Evolutionary conservation across 225 moss, liverwort and hornwort genomes (phyloP).

Genomic region (Pleurozium schreberi): DNA sequence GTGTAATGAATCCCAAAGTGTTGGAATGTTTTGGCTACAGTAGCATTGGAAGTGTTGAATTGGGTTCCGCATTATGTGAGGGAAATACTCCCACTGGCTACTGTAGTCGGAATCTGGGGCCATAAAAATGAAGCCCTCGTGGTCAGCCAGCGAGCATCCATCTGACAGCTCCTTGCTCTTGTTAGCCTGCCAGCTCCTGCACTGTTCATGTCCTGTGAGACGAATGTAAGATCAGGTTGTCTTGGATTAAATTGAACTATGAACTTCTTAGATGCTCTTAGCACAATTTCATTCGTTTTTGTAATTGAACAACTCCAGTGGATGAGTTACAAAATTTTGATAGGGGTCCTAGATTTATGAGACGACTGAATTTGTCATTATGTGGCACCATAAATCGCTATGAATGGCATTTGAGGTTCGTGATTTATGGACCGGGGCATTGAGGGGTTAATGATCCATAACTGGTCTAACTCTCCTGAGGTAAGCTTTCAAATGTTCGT

Average conservation of each 20-base stretch:
- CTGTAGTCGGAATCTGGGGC: background rate
- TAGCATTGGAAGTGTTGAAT: background rate
- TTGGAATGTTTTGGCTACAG: background rate
- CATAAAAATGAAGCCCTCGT: background rate
- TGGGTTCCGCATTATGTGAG: background rate
- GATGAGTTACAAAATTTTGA: background rate
- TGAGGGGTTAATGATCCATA: background rate
- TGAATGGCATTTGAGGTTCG: background rate
- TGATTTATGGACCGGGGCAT: background rate
- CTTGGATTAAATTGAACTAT: too few species aligned
- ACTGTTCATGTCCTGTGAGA: background rate
- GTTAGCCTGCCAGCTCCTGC: background rate
- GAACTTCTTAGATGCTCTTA: background rate
- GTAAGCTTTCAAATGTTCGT: conserved; percentile 3
- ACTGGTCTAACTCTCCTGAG: conserved; percentile 42
- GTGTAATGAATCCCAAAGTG: background rate
- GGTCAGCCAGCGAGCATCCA: background rate
- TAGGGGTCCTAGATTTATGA: background rate
- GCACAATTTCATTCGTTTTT: background rate
- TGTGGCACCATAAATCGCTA: background rate
- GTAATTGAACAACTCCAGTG: background rate
- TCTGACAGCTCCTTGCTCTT: background rate
- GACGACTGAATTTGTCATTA: background rate
- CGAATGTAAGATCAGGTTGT: background rate
- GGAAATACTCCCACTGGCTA: background rate